These are phyloP conservation scores for Lactuca saligna DNA, from an alignment of 129 eudicot genomes.

Conservation along the genomic window DNA sequence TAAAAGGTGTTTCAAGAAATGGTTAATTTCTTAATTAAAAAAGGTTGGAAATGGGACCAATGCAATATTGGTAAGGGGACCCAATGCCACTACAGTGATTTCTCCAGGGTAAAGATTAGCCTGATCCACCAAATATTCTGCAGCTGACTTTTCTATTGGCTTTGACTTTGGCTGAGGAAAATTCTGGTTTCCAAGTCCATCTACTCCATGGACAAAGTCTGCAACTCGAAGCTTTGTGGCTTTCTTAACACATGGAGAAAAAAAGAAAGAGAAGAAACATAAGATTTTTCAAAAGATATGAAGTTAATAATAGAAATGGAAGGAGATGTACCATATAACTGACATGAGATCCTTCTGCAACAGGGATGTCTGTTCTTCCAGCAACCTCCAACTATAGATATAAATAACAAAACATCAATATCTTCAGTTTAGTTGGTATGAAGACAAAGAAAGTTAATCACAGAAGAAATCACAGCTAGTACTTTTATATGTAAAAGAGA, in stretches of 20 bases:
- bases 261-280: background rate
- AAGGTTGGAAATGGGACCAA: slow-evolving; percentile 47
- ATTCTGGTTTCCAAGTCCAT: slow-evolving; percentile 98
- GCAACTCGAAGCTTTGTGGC: slow-evolving; percentile 96
- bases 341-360: slow-evolving; percentile 98
- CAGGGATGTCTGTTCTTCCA: slow-evolving; percentile 91
- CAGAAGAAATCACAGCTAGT: background rate
- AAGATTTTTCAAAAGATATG: background rate
- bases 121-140: slow-evolving; percentile 70
- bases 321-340: slow-evolving; percentile 62
- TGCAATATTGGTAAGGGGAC: slow-evolving; percentile 93
- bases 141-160: slow-evolving; percentile 84
- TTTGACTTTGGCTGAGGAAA: slow-evolving; percentile 91
- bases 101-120: slow-evolving; percentile 79
- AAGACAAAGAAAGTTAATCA: background rate
- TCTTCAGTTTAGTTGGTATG: background rate
- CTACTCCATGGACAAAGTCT: slow-evolving; percentile 90
- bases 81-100: slow-evolving; percentile 88
- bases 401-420: background rate
- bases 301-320: background rate
- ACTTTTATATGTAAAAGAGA: background rate
- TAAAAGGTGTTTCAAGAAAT: slow-evolving; percentile 10
- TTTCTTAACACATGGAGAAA: slow-evolving; percentile 49
- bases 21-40: background rate
- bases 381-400: slow-evolving; percentile 82